Conservation (phyloP, 495 filamentous ascomycete species). For the Daldinia decipiens region DNA sequence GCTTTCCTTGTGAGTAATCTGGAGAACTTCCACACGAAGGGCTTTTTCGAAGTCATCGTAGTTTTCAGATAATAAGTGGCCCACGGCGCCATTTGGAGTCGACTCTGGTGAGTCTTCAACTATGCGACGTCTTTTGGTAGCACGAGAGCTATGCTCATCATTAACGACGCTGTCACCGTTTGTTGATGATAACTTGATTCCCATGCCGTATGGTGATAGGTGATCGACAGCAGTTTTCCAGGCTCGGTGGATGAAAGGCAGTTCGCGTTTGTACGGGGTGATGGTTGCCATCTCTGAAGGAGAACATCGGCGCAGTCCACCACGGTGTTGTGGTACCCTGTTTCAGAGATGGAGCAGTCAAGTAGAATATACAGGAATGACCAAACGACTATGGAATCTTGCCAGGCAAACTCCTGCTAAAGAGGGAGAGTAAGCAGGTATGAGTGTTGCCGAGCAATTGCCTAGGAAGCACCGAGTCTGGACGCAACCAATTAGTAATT, state of each 20-base stretch:
- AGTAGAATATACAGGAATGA: background rate
- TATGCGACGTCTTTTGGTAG: slow-evolving; percentile 55
- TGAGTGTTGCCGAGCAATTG: background rate
- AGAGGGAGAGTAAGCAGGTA: background rate
- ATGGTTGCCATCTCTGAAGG: slow-evolving; percentile 49
- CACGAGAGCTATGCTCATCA: slow-evolving; percentile 45
- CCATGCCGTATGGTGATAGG: slow-evolving; percentile 51
- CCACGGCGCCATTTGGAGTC: slow-evolving; percentile 37
- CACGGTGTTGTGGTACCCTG: slow-evolving; percentile 41
- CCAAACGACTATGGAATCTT: background rate
- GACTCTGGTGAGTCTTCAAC: slow-evolving; percentile 45
- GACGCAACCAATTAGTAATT: slow-evolving; percentile 40
- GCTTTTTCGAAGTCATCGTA: slow-evolving; percentile 50
- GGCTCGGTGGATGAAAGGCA: slow-evolving; percentile 48
- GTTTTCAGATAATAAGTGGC: slow-evolving; percentile 45
- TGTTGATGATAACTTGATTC: slow-evolving; percentile 53
- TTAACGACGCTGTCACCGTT: slow-evolving; percentile 48
- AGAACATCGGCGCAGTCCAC: slow-evolving; percentile 49
- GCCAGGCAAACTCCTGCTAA: slow-evolving; percentile 5
- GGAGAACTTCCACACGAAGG: slow-evolving; percentile 60
- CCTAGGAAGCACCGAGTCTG: slow-evolving; percentile 32
- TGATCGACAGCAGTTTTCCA: slow-evolving; percentile 50
- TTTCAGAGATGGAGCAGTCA: slow-evolving; percentile 9
- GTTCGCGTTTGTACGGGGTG: slow-evolving; percentile 49
- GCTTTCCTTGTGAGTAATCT: slow-evolving; percentile 58